Percentiles rank a stretch among this genome's conserved stretches.
These are phyloP conservation scores for Diaporthe amygdali DNA, from an alignment of 2,329 filamentous ascomycete species.

Conservation along the genomic window DNA sequence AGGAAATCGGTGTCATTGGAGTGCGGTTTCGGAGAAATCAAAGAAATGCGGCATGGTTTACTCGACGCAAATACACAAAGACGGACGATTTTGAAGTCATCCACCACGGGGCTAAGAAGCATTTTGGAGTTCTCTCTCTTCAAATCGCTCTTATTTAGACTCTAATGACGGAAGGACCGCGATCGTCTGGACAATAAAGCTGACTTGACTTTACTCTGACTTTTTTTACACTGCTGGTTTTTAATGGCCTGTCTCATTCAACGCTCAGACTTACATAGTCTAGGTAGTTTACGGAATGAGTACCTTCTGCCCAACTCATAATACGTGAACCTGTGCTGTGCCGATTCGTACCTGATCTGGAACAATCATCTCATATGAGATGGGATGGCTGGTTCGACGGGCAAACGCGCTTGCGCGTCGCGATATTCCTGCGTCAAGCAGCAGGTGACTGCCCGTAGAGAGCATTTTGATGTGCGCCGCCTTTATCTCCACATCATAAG, in stretches of 20 bases:
- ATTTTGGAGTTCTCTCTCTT: constrained; percentile 50
- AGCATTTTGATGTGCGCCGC: background rate
- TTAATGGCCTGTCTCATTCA: constrained; percentile 20
- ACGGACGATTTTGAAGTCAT: constrained; percentile 38
- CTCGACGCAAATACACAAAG: constrained; percentile 52
- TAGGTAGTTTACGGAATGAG: constrained; percentile 42
- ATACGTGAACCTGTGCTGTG: background rate
- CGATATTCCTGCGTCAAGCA: background rate
- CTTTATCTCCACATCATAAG: background rate
- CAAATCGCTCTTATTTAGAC: constrained; percentile 58
- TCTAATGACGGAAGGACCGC: constrained; percentile 50
- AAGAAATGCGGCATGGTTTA: constrained; percentile 55
- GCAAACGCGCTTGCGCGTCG: background rate
- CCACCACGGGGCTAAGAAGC: constrained; percentile 48
- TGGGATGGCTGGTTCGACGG: background rate
- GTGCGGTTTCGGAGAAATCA: constrained; percentile 61
- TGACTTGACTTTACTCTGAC: constrained; percentile 50
- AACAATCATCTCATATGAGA: background rate
- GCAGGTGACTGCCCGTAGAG: background rate
- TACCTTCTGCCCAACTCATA: constrained; percentile 17
- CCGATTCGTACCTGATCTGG: background rate
- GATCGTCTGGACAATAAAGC: constrained; percentile 60
- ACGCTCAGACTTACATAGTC: constrained; percentile 38
- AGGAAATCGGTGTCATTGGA: constrained; percentile 67
- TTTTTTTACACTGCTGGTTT: constrained; percentile 17